Base-by-base conservation (phyloP, 2,329 filamentous ascomycete genomes). In the Cryphonectria japonica region DNA sequence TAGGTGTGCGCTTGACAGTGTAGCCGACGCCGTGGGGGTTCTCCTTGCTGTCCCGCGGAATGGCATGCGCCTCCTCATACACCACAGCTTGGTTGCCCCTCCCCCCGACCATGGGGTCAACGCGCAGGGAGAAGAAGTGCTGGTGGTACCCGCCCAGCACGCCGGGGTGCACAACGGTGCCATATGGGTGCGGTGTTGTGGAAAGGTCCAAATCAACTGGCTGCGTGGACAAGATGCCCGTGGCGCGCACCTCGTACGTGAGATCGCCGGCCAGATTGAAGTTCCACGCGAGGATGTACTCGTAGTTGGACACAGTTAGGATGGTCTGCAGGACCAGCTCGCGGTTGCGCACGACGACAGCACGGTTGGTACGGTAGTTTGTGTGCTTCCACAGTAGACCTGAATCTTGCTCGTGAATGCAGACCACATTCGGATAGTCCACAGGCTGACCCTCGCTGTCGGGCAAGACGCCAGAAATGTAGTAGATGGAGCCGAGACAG, bases 51-150 rank as follows among this genome's bases (percentile, higher is more conserved):
- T 78, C 78, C 72, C 83, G 83, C 0, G 85, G 85, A 73, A 87
- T 81, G 34, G 86, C 80, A 67, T 88, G 85, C 2, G 86, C 87
- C 75, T 90, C 88, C 70, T 88, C 85, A 77, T 91, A 88, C 65
- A 87, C 84, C 39, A 90, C 78, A 0, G 84, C 81, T 0, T 84
- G 82, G 76, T 89, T 89, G 34, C 81, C 80, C 72, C 84, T 83
- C 0, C 89, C 88, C 71, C 88, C 88, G 65, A 89, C 82, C 74
- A 86, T 87, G n/a, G 89, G 88, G 76, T 91, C 89, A 16, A 91
- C 82, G 11, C 89, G 86, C 6, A 91, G 83, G 3, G 87, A 90
- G 81, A 95, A 93, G 78, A 94, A 92, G 79, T 94, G 92, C 77
- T 95, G 92, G 76, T 94, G 92, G 79, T 92, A 89, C 0, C 85